phyloP scores from a whole-genome alignment of 148 eudicot genomes.

The Vaccinium darrowii region DNA sequence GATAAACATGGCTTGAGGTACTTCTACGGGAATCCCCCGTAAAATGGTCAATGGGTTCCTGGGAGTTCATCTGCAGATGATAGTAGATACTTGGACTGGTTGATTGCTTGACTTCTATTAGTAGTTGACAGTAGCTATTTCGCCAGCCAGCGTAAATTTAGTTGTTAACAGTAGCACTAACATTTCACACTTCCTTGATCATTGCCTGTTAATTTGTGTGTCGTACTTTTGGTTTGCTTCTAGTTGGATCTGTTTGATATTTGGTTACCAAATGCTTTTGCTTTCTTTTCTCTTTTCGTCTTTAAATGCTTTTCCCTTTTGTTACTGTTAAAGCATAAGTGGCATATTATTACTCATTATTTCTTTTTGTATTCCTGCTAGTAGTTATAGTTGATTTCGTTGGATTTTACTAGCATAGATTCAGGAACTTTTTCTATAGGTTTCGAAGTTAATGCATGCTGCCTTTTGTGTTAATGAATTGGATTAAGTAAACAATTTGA shows the following conservation, averaged over 20 bases:
- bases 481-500: neutral
- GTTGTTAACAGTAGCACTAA: neutral
- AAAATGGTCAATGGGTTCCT: neutral
- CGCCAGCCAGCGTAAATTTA: neutral
- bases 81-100: neutral
- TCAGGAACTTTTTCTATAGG: neutral
- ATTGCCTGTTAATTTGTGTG: neutral
- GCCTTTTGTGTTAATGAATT: neutral
- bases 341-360: neutral
- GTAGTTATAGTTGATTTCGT: neutral
- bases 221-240: slow-evolving; percentile 1
- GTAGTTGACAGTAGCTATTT: slow-evolving; percentile 16
- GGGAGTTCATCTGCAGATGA: slow-evolving; percentile 5
- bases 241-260: slow-evolving; percentile 7
- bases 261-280: neutral
- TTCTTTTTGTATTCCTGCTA: neutral
- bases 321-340: neutral
- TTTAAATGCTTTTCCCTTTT: neutral
- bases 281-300: neutral
- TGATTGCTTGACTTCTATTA: slow-evolving; percentile 17
- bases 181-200: neutral
- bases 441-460: slow-evolving; percentile 1
- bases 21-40: neutral
- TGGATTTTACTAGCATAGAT: neutral
- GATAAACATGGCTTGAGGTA: neutral